Evolutionary conservation across 2,329 filamentous ascomycete species (phyloP).

Genomic region (Aspergillus uvarum): DNA sequence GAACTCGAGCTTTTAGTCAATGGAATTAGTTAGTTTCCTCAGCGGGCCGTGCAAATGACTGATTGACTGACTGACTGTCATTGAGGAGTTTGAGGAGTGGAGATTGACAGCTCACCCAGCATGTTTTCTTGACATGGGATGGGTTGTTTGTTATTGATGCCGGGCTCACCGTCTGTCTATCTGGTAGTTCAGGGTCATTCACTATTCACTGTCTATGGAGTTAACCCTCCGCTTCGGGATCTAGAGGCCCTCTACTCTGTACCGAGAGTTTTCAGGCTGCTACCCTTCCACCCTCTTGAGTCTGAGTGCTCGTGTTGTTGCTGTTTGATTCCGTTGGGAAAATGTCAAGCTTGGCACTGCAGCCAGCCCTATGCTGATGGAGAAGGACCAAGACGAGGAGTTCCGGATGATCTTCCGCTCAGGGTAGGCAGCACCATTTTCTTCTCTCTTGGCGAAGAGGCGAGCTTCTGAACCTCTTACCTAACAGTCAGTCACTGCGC

Average conservation of each 20-base stretch:
- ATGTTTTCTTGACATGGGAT: no score
- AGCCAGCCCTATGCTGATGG: constrained; percentile 5
- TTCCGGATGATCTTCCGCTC: not conserved
- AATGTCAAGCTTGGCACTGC: constrained; percentile 1
- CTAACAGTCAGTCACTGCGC: not conserved
- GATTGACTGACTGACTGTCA: not conserved
- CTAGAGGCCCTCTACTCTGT: no score
- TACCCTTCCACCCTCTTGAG: no score
- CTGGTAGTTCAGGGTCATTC: no score
- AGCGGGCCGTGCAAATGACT: not conserved
- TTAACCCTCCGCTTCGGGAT: no score
- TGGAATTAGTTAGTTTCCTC: not conserved
- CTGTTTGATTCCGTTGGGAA: not conserved
- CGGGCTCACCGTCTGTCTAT: no score
- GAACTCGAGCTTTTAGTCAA: not conserved
- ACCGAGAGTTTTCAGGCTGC: no score
- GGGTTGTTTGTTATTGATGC: no score
- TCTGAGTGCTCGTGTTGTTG: no score
- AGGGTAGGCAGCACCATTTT: constrained; percentile 5
- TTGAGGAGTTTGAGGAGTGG: not conserved
- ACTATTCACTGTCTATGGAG: no score
- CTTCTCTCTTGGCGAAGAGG: not conserved
- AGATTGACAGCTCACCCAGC: constrained; percentile 1
- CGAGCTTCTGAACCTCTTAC: not conserved
- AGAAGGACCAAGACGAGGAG: not conserved